Percentiles rank a stretch among this genome's conserved stretches.
These are phyloP conservation scores for Talaromyces adpressus DNA, from an alignment of 495 filamentous ascomycete species.

Conservation along the genomic window DNA sequence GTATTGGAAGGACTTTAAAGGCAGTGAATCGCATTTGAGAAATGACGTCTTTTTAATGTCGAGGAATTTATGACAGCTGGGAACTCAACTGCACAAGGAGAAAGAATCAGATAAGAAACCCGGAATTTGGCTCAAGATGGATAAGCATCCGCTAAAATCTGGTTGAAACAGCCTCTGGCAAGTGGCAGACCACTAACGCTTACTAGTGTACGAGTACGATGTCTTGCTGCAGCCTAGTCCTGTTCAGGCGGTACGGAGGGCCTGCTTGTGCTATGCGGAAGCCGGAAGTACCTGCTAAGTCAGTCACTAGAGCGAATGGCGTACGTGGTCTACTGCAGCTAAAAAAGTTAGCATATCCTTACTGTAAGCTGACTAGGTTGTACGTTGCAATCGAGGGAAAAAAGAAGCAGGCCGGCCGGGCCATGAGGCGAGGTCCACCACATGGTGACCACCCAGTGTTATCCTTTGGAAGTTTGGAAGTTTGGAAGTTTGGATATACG, in stretches of 20 bases:
- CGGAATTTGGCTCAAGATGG: neutral
- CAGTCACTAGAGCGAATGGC: neutral
- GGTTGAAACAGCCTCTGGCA: neutral
- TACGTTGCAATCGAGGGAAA: neutral
- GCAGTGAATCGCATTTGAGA: neutral
- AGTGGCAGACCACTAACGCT: neutral
- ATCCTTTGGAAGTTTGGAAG: no score
- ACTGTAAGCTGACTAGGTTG: neutral
- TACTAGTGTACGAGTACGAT: neutral
- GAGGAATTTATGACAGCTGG: neutral
- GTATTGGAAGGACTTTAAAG: neutral
- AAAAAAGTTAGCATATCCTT: neutral
- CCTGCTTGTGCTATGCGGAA: neutral
- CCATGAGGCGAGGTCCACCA: neutral
- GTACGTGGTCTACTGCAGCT: neutral
- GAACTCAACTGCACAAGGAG: neutral
- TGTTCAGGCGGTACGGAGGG: neutral
- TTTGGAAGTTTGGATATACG: no score
- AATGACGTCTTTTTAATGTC: neutral
- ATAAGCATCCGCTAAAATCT: neutral
- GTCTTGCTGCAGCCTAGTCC: neutral
- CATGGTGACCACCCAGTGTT: neutral
- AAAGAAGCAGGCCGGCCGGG: neutral
- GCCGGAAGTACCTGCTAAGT: neutral
- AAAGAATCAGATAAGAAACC: neutral